Evolutionary conservation across 768 basidiomycete species (phyloP), one percentile per base, ranked within the genome.

Genomic region (Fibroporia radiculosa): DNA sequence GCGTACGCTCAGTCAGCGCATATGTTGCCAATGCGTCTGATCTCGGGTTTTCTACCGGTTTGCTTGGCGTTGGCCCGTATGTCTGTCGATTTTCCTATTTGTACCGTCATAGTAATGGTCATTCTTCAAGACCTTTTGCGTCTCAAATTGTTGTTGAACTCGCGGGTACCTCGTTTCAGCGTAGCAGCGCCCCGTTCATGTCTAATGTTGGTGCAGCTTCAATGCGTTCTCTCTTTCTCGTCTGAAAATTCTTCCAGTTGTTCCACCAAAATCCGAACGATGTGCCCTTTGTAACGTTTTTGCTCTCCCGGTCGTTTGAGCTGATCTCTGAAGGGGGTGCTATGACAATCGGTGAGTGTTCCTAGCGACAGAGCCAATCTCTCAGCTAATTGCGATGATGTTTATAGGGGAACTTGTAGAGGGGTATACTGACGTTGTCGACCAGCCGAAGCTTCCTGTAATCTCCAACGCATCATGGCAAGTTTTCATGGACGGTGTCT

Each of bases 1-100:
- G 18, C 39, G 32, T 31, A 23, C 25, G 20, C 3, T 28, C 45
- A 46, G 45, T 46, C 19, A 39, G 23, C 33, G 45, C 45, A 7
- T 38, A 36, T 14, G 45, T 36, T 4, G 32, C 18, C 23, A 46
- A 46, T 32, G 45, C 45, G 5, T 31, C 27, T 12, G 14, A 8
- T 3, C 11, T 14, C n/a, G 38, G 45, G 20, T 14, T 25, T 19
- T 25, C 29, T 19, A 13, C 2, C 4, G 45, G 45, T 23, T 19
- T 46, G 36, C 26, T 46, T 25, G 45, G 45, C 4, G 27, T 46
- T 22, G 45, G 45, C 26, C 45, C 45, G 45, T 46, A 28, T 13
- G 45, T 40, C 6, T 8, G 7, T 32, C 24, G 14, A 4, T 3
- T 40, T 6, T 27, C 6, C 22, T 18, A 33, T 13, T 39, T 33